phyloP scores from a whole-genome alignment of 2,329 filamentous ascomycete species.

The Didymosphaeria variabile region DNA sequence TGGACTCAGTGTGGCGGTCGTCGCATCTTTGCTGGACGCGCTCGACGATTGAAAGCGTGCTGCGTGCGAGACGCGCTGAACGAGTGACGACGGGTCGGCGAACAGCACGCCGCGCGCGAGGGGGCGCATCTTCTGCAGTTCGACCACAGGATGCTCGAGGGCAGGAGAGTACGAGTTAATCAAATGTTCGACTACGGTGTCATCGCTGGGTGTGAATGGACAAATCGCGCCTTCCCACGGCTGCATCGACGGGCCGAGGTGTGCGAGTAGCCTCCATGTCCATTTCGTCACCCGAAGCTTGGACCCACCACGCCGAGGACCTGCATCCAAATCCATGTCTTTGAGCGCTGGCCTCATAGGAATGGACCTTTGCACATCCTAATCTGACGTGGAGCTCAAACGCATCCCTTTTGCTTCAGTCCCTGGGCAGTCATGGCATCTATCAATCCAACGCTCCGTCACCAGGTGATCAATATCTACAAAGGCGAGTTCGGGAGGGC shows the following conservation, averaged over 20 bases:
- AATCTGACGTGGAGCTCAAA: neutral
- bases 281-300: conserved; percentile 12
- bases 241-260: conserved; percentile 12
- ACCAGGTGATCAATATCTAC: conserved; percentile 85
- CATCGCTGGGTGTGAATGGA: neutral
- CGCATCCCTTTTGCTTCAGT: too few relatives aligned
- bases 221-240: neutral
- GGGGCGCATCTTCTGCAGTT: conserved; percentile 26
- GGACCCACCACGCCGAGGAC: conserved; percentile 3
- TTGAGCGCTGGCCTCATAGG: neutral
- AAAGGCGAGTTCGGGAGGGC: conserved; percentile 68
- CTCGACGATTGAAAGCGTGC: conserved; percentile 24
- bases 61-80: conserved; percentile 18
- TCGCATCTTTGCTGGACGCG: conserved; percentile 23
- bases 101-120: conserved; percentile 27
- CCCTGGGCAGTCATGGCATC: conserved; percentile 33
- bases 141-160: neutral
- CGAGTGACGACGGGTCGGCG: conserved; percentile 13
- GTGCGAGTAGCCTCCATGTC: neutral
- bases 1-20: conserved; percentile 53
- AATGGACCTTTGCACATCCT: conserved; percentile 9
- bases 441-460: conserved; percentile 68
- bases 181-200: conserved; percentile 5
- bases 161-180: neutral
- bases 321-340: neutral